Base-by-base conservation (phyloP, 805 yeast genomes). In the Saturnispora serradocipensis region DNA sequence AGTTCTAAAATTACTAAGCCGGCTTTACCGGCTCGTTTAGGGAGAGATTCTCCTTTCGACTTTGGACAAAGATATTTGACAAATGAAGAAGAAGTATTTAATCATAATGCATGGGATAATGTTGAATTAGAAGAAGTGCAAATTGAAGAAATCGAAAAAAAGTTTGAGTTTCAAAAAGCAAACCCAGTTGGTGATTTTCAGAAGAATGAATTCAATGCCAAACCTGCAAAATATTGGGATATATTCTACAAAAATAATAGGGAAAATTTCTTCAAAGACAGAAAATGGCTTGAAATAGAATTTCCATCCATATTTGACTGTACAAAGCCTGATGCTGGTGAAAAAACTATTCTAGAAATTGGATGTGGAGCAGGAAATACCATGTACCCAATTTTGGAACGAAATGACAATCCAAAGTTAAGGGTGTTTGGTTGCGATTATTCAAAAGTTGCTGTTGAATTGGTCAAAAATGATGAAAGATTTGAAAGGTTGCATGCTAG, bases 311-410 rank as follows among this genome's bases (percentile, higher is more conserved):
- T 93, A 35, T 91, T 85, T 62, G 84, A 82, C 54, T 85, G 88
- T 5, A 88, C 96, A 3, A 79, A 80, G 55, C 76, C 78, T 24
- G 85, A 82, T 57, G 74, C 83, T 6, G 85, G 88, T n/a, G 78
- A 84, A 4, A 75, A 76, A 22, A 80, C 83, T 3, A 84, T 93
- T 34, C 74, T 93, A 51, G 99, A 93, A 67, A 84, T 93, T 45
- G 99, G 99, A 3, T 93, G 99, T 70, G 99, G 99, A 52, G 98
- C 97, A 5, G 99, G 99, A 10, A 93, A 93, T 67, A 93, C 99
- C 0, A 78, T 93, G 72, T 93, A 85, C 66, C 99, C 99, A 4
- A 83, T 93, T 20, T 70, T 93, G 53, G 76, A 76, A 51, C 89
- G 85, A 59, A 93, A 93, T 65, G 74, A 86, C 65, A 93, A 93